These are phyloP conservation scores for Trametes elegans DNA, from an alignment of 768 basidiomycete genomes.

Conservation along the genomic window DNA sequence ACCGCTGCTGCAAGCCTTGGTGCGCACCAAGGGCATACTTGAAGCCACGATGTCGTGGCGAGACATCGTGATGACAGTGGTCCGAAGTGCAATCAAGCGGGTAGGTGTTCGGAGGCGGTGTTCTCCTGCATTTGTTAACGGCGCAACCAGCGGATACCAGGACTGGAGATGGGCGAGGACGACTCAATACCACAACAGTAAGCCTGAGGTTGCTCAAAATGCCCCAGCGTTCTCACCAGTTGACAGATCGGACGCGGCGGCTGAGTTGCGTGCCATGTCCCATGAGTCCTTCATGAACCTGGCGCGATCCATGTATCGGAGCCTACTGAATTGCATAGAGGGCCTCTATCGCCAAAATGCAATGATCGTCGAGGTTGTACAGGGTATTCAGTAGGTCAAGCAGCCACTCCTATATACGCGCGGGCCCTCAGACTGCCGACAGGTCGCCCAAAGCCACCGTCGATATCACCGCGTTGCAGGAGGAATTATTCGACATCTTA, in stretches of 20 bases:
- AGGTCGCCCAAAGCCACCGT: constrained; percentile 41
- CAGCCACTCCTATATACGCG: constrained; percentile 1
- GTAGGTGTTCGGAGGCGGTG: constrained; percentile 39
- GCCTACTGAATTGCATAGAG: constrained; percentile 63
- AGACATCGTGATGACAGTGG: constrained; percentile 60
- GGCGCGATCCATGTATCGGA: constrained; percentile 58
- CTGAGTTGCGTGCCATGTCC: constrained; percentile 61
- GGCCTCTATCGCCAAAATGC: constrained; percentile 61
- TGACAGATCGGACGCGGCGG: constrained; percentile 47
- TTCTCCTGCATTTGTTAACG: background rate
- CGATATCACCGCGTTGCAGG: constrained; percentile 47
- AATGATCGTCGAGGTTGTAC: constrained; percentile 58
- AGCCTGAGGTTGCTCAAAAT: background rate
- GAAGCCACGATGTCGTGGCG: constrained; percentile 71
- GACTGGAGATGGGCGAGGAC: constrained; percentile 56
- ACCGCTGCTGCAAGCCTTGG: constrained; percentile 76
- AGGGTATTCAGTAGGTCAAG: constrained; percentile 44
- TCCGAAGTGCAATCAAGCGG: constrained; percentile 54
- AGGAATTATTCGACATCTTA: constrained; percentile 75
- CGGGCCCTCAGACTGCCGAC: no score
- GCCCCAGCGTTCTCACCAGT: no score
- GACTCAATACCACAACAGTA: constrained; percentile 32
- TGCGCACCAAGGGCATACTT: constrained; percentile 67
- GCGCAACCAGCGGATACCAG: constrained; percentile 52
- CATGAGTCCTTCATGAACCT: constrained; percentile 67